These are phyloP conservation scores for Triangularia verruculosa DNA, from an alignment of 2,329 filamentous ascomycete genomes.

Conservation along the genomic window DNA sequence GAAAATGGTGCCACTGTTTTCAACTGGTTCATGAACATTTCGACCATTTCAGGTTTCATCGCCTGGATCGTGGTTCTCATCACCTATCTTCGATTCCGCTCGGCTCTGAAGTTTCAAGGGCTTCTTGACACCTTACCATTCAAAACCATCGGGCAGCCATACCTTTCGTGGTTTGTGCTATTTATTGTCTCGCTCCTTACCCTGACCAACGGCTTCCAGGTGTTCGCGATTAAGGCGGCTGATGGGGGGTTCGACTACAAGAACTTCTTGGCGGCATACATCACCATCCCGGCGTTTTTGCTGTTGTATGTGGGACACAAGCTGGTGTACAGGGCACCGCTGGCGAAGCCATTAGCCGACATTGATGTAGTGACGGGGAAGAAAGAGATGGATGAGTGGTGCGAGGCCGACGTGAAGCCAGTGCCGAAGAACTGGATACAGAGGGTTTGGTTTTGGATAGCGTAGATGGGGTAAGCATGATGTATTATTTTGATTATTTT, in stretches of 20 bases:
- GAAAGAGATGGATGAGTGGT: slow-evolving; percentile 60
- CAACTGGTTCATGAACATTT: slow-evolving; percentile 69
- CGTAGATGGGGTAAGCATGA: slow-evolving; percentile 31
- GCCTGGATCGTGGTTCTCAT: slow-evolving; percentile 59
- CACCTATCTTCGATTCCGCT: slow-evolving; percentile 58
- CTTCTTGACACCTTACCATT: slow-evolving; percentile 52
- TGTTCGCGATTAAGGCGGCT: slow-evolving; percentile 59
- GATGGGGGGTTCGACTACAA: slow-evolving; percentile 55
- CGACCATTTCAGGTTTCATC: slow-evolving; percentile 59
- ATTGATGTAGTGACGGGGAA: slow-evolving; percentile 58
- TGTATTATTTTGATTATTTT: neutral
- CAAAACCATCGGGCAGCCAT: slow-evolving; percentile 55
- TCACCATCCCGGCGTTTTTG: slow-evolving; percentile 61
- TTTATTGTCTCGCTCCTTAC: slow-evolving; percentile 59
- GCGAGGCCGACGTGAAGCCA: slow-evolving; percentile 45
- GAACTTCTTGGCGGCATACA: slow-evolving; percentile 63
- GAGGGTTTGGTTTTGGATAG: slow-evolving; percentile 56
- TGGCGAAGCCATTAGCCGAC: slow-evolving; percentile 42
- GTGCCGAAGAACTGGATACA: slow-evolving; percentile 50
- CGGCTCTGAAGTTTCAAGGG: slow-evolving; percentile 52
- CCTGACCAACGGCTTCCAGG: slow-evolving; percentile 71
- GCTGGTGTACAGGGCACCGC: slow-evolving; percentile 44
- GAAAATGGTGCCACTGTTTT: slow-evolving; percentile 63
- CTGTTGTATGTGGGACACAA: slow-evolving; percentile 62
- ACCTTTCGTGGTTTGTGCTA: slow-evolving; percentile 60